Evolutionary conservation across 163 green algal species (phyloP).

Genomic region (Scenedesmus sp.): DNA sequence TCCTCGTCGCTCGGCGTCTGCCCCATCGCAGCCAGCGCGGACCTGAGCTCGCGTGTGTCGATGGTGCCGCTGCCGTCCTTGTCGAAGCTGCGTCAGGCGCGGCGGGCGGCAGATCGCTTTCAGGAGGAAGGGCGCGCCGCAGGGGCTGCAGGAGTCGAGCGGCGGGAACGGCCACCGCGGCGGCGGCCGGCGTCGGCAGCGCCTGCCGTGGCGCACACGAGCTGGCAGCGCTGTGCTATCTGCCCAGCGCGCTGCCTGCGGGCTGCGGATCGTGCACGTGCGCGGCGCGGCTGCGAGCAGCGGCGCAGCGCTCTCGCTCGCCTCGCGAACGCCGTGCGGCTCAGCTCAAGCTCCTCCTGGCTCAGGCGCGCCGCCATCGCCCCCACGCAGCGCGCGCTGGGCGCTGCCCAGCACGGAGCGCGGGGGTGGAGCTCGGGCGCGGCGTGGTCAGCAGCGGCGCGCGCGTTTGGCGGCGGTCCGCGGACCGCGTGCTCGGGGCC

Average conservation of each 20-base stretch:
- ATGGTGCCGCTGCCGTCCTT: constrained; percentile 65
- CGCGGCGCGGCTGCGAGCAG: no score
- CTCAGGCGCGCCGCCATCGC: background rate
- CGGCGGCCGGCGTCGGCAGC: background rate
- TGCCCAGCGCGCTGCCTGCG: no score
- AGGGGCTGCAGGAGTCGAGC: no score
- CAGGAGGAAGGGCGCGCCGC: background rate
- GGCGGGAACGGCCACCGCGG: background rate
- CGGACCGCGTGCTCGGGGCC: no score
- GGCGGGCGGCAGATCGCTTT: background rate
- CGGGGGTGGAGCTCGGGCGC: background rate
- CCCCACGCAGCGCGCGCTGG: no score
- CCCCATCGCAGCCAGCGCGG: constrained; percentile 59
- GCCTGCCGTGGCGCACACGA: no score
- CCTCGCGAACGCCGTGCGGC: constrained; percentile 29
- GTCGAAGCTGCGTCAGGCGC: constrained; percentile 11
- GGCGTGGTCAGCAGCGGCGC: background rate
- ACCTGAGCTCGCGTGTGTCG: constrained; percentile 68
- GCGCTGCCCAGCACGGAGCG: background rate
- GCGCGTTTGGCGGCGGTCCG: no score
- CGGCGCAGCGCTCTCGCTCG: background rate
- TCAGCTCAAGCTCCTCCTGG: constrained; percentile 37
- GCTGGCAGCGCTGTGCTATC: no score
- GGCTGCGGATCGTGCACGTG: no score
- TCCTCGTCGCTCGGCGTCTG: constrained; percentile 69